Evolutionary conservation across 192 early-diverging fungal species (phyloP).

Genomic region (Phlyctochytrium bullatum): DNA sequence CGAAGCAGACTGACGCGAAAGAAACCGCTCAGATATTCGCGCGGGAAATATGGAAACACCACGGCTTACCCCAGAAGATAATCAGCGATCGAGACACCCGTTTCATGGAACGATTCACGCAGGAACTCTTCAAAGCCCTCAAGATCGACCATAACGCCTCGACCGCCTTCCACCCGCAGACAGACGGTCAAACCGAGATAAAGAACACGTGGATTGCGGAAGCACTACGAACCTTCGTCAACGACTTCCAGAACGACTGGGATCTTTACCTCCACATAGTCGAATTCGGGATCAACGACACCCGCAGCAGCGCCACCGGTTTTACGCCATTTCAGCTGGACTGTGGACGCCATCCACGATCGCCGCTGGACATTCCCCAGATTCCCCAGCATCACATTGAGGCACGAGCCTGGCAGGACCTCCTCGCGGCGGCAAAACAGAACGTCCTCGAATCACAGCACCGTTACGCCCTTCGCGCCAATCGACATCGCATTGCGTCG

Average conservation of each 20-base stretch:
- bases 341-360: constrained; percentile 17
- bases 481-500: constrained; percentile 4
- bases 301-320: constrained; percentile 25
- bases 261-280: constrained; percentile 26
- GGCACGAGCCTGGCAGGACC: background rate
- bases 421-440: constrained; percentile 11
- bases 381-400: too few species aligned
- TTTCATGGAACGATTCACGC: constrained; percentile 43
- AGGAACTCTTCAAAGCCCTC: constrained; percentile 14
- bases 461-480: constrained; percentile 7
- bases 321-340: constrained; percentile 32
- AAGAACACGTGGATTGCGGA: constrained; percentile 23
- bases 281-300: constrained; percentile 53
- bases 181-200: constrained; percentile 35
- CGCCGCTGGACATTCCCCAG: background rate
- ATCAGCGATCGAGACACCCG: constrained; percentile 43
- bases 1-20: background rate
- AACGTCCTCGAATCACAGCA: constrained; percentile 16
- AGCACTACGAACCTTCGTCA: constrained; percentile 28
- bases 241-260: constrained; percentile 44
- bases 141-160: constrained; percentile 22
- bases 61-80: constrained; percentile 43
- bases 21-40: constrained; percentile 7
- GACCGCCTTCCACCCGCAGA: constrained; percentile 18
- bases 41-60: background rate